phyloP scores from a whole-genome alignment of 306 rosid genomes.

The Ceratonia siliqua region DNA sequence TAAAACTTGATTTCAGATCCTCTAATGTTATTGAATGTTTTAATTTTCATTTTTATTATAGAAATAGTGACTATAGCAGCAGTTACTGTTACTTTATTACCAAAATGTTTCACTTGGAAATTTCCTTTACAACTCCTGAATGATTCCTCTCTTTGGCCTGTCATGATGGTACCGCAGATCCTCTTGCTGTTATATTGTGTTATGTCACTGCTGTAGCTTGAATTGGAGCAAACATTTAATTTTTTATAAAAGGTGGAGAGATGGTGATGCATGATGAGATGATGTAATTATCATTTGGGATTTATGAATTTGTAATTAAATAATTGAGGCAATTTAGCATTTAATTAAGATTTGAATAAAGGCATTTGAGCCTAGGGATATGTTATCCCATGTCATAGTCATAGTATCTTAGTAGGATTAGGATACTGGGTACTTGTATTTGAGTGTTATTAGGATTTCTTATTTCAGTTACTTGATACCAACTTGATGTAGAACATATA shows the following conservation, averaged over 20 bases:
- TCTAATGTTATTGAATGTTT: background rate
- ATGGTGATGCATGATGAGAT: too few species aligned
- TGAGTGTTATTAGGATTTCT: too few species aligned
- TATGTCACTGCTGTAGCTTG: conserved; percentile 20
- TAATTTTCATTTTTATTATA: background rate
- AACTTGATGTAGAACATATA: too few species aligned
- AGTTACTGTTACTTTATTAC: background rate
- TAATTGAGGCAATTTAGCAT: too few species aligned
- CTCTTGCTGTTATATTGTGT: background rate
- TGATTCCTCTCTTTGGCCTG: background rate
- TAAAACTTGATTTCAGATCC: conserved; percentile 1
- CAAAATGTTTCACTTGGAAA: conserved; percentile 5
- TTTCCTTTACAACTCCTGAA: background rate
- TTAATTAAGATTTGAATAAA: too few species aligned
- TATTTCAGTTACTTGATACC: too few species aligned
- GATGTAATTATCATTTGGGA: too few species aligned
- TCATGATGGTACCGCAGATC: background rate
- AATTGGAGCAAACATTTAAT: background rate
- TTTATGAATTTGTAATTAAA: too few species aligned
- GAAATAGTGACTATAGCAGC: background rate
- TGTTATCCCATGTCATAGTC: too few species aligned
- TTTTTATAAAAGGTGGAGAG: background rate
- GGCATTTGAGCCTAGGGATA: too few species aligned
- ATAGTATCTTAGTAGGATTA: too few species aligned
- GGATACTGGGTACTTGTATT: too few species aligned